Conservation (phyloP, 805 yeast species). For the Wickerhamiella sorbophila region DNA sequence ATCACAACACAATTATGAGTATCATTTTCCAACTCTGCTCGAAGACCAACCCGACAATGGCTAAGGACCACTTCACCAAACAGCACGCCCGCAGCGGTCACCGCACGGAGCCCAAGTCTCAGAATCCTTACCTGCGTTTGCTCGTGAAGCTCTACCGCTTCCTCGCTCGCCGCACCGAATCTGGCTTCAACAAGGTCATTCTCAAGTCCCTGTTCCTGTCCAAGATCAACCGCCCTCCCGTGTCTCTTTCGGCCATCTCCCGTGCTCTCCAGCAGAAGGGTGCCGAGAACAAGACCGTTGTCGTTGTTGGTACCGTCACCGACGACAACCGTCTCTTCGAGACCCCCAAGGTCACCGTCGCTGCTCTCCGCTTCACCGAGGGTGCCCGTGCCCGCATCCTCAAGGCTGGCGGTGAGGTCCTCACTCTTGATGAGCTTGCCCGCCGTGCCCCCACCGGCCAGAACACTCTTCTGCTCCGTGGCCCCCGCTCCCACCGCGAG, state of each 20-base stretch:
- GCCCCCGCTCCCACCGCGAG: conserved; percentile 98
- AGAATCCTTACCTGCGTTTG: conserved; percentile 95
- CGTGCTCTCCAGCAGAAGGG: conserved; percentile 72
- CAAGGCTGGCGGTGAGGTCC: conserved; percentile 99
- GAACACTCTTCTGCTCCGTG: conserved; percentile 96
- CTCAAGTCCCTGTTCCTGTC: conserved; percentile 91
- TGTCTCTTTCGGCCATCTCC: conserved; percentile 82
- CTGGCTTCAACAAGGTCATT: conserved; percentile 94
- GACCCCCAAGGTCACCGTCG: conserved; percentile 94
- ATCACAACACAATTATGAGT: background rate
- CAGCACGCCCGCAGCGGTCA: conserved; percentile 93
- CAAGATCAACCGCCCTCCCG: conserved; percentile 99
- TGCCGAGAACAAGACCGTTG: conserved; percentile 82
- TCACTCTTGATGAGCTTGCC: conserved; percentile 98
- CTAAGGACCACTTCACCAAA: conserved; percentile 92
- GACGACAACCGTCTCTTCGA: conserved; percentile 90
- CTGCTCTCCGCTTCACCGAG: conserved; percentile 98
- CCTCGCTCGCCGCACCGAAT: conserved; percentile 99
- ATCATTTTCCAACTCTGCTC: conserved; percentile 4
- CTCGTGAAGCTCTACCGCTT: conserved; percentile 96
- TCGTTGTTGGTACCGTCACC: conserved; percentile 98
- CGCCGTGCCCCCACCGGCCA: conserved; percentile 98
- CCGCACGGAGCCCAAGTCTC: conserved; percentile 99
- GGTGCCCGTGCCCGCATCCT: conserved; percentile 95
- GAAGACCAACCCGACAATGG: conserved; percentile 40